Conservation (phyloP, 306 rosid genomes). For the Cucurbita argyrosperma region DNA sequence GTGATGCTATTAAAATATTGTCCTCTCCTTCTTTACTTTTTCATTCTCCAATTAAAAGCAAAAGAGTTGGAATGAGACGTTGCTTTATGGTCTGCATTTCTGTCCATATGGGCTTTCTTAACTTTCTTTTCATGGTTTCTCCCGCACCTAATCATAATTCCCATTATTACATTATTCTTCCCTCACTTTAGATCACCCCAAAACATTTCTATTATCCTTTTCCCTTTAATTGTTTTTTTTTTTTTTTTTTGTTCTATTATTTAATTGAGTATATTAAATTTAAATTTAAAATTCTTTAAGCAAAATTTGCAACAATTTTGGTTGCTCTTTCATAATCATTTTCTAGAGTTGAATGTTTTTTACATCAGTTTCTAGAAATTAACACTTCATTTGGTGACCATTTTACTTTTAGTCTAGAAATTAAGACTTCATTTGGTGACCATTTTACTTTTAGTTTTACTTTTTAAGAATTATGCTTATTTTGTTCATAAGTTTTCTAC, state of each 20-base stretch:
- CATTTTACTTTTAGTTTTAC: too few species aligned
- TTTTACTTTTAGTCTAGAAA: not conserved
- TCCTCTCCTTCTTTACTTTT: conserved; percentile 25
- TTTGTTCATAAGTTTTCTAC: not conserved
- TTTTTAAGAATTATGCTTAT: not conserved
- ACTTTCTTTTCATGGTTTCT: conserved; percentile 18
- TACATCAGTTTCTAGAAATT: not conserved
- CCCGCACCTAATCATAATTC: conserved; percentile 1
- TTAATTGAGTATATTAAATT: not conserved
- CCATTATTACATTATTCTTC: not conserved
- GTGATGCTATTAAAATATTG: conserved; percentile 24
- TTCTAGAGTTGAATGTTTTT: too few species aligned
- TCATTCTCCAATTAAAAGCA: conserved; percentile 41
- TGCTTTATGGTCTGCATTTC: conserved; percentile 43
- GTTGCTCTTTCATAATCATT: not conserved
- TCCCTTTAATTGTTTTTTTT: not conserved
- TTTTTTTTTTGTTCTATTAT: not conserved
- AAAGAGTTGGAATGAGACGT: conserved; percentile 41
- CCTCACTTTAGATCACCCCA: not conserved
- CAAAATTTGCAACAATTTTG: too few species aligned
- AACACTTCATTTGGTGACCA: too few species aligned
- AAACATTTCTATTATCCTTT: not conserved
- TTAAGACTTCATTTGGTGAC: not conserved
- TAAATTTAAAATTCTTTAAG: too few species aligned
- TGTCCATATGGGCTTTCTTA: conserved; percentile 26